Conservation (phyloP, 2,329 filamentous ascomycete species). For the Sarocladium strictum region DNA sequence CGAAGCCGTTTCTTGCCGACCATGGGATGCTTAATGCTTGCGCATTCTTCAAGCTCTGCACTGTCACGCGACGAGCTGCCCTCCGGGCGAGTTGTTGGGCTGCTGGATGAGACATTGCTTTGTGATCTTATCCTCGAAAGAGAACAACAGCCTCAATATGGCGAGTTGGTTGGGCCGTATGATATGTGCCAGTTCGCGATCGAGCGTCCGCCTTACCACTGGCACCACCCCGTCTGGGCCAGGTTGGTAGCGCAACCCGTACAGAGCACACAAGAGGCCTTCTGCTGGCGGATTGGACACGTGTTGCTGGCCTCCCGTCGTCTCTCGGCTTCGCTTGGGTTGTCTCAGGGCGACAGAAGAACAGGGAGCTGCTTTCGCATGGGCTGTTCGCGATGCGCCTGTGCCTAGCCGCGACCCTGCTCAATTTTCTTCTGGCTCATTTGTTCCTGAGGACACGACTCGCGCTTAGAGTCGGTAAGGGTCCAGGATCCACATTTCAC, state of each 20-base stretch:
- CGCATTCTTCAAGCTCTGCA: not conserved
- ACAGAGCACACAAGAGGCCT: too few relatives aligned
- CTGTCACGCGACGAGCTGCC: not conserved
- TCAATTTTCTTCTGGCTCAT: constrained; percentile 1
- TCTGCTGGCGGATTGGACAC: not conserved
- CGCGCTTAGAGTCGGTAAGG: not conserved
- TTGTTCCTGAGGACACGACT: constrained; percentile 7
- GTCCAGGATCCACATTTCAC: too few relatives aligned
- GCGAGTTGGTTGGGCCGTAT: too few relatives aligned
- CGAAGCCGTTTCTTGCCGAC: not conserved
- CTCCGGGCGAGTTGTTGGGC: not conserved
- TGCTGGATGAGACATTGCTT: not conserved
- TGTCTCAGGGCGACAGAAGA: not conserved
- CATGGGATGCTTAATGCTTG: not conserved
- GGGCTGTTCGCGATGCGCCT: not conserved
- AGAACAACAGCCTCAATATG: too few relatives aligned
- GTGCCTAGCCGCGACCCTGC: not conserved
- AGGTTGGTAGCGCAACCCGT: too few relatives aligned
- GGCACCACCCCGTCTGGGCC: too few relatives aligned
- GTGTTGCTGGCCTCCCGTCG: not conserved
- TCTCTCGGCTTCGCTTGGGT: not conserved
- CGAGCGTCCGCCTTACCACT: too few relatives aligned
- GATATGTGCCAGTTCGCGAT: too few relatives aligned
- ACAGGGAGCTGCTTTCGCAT: not conserved
- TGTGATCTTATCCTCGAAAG: not conserved